phyloP scores from a whole-genome alignment of 2,329 filamentous ascomycete species.

The Colletotrichum lentis region DNA sequence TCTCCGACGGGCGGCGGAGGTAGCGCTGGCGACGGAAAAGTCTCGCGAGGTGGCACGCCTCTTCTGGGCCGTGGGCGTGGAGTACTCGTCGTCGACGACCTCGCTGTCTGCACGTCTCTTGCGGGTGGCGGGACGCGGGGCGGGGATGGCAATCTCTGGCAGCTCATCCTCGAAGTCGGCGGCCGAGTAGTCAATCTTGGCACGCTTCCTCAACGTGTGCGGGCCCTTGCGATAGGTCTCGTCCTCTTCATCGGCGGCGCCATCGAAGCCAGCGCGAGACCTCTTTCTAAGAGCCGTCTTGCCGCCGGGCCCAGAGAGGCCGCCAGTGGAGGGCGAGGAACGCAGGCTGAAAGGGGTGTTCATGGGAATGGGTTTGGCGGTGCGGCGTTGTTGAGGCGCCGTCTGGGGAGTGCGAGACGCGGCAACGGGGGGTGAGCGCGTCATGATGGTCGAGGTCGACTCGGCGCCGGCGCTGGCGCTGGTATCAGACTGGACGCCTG shows the following conservation, averaged over 20 bases:
- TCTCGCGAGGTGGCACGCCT: slow-evolving; percentile 38
- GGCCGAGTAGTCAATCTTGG: slow-evolving; percentile 65
- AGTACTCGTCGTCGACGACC: slow-evolving; percentile 34
- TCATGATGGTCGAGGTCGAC: slow-evolving; percentile 32
- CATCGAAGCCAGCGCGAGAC: slow-evolving; percentile 34
- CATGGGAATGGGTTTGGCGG: slow-evolving; percentile 22
- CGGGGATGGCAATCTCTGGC: slow-evolving; percentile 40
- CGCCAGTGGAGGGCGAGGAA: slow-evolving; percentile 28
- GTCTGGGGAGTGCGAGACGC: slow-evolving; percentile 37
- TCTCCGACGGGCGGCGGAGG: slow-evolving; percentile 46
- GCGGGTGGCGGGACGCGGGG: slow-evolving; percentile 41
- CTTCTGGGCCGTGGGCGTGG: slow-evolving; percentile 26
- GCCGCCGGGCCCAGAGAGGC: slow-evolving; percentile 6
- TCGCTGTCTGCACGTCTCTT: slow-evolving; percentile 45
- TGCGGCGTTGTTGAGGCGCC: slow-evolving; percentile 35
- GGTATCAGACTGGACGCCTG: slow-evolving; percentile 33
- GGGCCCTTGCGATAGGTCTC: slow-evolving; percentile 64
- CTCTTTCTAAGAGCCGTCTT: slow-evolving; percentile 32
- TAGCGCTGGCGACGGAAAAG: slow-evolving; percentile 26
- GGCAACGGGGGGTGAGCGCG: slow-evolving; percentile 31
- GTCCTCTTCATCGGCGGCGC: slow-evolving; percentile 53
- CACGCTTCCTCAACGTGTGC: slow-evolving; percentile 65
- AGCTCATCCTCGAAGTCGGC: slow-evolving; percentile 61
- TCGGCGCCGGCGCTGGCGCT: slow-evolving; percentile 27
- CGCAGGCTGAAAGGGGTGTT: slow-evolving; percentile 28